Evolutionary conservation across 2,329 filamentous ascomycete species (phyloP).

Genomic region (Sporothrix phasma): DNA sequence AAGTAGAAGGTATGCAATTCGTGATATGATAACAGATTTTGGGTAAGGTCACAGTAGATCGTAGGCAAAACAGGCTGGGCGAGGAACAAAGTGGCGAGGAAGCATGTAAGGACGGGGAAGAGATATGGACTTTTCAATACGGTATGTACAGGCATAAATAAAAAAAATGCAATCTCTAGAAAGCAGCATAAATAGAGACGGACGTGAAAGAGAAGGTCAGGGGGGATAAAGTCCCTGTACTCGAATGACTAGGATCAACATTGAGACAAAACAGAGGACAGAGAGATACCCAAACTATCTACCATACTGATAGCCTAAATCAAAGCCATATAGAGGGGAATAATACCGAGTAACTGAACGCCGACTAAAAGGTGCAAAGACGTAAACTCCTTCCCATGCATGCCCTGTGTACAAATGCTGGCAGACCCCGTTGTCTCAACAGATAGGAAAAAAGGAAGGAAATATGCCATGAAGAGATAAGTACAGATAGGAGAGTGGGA

Average conservation of each 20-base stretch:
- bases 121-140: neutral
- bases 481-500: neutral
- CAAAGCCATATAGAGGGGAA: neutral
- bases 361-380: neutral
- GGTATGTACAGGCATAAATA: neutral
- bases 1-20: neutral
- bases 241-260: too few species aligned
- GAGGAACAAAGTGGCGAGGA: neutral
- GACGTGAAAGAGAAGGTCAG: too few species aligned
- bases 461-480: neutral
- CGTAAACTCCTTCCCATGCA: neutral
- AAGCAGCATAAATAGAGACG: neutral
- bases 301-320: neutral
- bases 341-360: neutral
- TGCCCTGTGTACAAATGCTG: neutral
- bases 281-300: neutral
- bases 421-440: neutral
- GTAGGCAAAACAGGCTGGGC: too few species aligned
- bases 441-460: neutral
- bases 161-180: neutral
- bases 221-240: too few species aligned
- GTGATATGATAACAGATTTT: neutral
- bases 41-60: neutral
- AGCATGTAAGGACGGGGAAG: neutral
- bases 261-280: too few species aligned